Evolutionary conservation across 225 moss, liverwort and hornwort genomes (phyloP), one percentile per base, ranked within the genome.

Genomic region (Takakia lepidozioides): DNA sequence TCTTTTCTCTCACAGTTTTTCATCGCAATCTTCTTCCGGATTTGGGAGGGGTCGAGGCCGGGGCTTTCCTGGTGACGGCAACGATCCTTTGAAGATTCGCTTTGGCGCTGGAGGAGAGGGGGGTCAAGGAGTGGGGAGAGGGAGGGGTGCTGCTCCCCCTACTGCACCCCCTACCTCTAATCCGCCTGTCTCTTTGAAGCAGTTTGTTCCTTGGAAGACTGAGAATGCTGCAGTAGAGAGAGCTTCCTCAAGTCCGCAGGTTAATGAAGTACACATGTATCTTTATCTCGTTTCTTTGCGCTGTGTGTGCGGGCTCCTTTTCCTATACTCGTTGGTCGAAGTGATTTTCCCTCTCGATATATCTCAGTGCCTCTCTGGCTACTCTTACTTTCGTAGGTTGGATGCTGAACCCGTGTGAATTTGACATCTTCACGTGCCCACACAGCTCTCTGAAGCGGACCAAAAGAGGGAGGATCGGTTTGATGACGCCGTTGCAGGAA

Each of bases 21-120:
- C n/a, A n/a, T n/a, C n/a, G n/a, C n/a, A n/a, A n/a, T n/a, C n/a
- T n/a, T n/a, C n/a, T n/a, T 32, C 32, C 32, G 32, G 32, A 32
- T 60, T 70, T 48, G 79, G 70, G 55, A 51, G 79, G 64, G 79
- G 79, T 15, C 59, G 70, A 16, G 79, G 79, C 32, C 63, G 60
- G 37, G 57, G 54, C n/a, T n/a, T n/a, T n/a, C n/a, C n/a, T 17
- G 67, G 48, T 17, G 27, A 49, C n/a, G 66, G 8, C 8, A 11
- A 74, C 36, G 66, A 57, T 51, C 59, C 57, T 44, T 23, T 53
- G 27, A 55, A 57, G 57, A 44, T 38, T 26, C 68, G 46, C 39
- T 25, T 38, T 53, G 67, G 62, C 2, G 46, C 15, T 51, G 51
- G 34, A 40, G 54, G 27, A 3, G 61, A 56, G 55, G 45, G 23